Base-by-base conservation (phyloP, 306 rosid species). In the Fragaria vesca region DNA sequence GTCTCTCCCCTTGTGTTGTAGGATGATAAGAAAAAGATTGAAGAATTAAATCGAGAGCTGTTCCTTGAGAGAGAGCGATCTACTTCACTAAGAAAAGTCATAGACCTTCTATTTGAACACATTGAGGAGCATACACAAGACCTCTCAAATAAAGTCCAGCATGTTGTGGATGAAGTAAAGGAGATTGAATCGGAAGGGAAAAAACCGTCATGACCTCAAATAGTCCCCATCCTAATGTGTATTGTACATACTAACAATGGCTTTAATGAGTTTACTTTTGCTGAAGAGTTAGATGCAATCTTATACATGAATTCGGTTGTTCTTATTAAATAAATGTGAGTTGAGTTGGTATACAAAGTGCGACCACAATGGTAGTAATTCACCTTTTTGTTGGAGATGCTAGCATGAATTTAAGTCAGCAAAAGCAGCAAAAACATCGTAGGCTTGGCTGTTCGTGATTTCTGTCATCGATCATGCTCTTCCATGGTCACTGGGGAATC, bases 21-120 rank as follows among this genome's bases (percentile, higher is more conserved):
- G 86, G 75, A 71, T 36, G 83, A 79, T 61, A 76, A 69, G 45
- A 47, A 40, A 40, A 79, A 69, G 81, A 57, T 83, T 54, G 78
- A 72, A 83, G 81, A 83, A 48, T 61, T 79, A 76, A 83, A 78
- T 17, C 51, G 3, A 4, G 78, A 79, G 75, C 76, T 83, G 66
- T 76, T 79, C 67, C 79, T 73, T 3, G 86, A 79, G 83, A 83
- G 76, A 76, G 60, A 83, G 83, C 78, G 81, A 34, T 83, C 81
- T 46, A 79, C 83, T 76, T 80, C 86, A 11, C 79, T 83, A 43
- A 76, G 83, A 72, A 77, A 76, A 78, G 73, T 72, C 20, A 72
- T 83, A 55, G 86, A 83, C 73, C 68, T 79, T 52, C 63, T 79
- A 40, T 71, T 83, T 73, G 70, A 55, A 69, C 83, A 83, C 65